phyloP scores from a whole-genome alignment of 176 grass and related monocot species.

The Triticum aestivum region DNA sequence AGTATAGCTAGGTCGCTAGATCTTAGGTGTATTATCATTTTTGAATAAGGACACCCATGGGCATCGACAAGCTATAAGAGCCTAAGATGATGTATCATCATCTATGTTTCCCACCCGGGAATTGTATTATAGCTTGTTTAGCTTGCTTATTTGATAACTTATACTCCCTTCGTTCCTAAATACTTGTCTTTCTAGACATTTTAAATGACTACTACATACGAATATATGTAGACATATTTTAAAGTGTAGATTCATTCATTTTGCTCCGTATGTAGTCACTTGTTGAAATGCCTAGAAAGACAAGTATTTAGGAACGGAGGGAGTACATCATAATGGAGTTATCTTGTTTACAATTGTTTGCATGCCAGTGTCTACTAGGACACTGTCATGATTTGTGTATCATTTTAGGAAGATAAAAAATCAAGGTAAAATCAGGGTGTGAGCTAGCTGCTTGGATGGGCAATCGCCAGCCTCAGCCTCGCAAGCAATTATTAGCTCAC shows the following conservation, averaged over 20 bases:
- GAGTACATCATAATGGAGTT: not conserved
- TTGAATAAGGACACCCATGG: no score
- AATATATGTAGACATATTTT: no score
- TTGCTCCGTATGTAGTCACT: no score
- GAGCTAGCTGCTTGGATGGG: not conserved
- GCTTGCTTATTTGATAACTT: not conserved
- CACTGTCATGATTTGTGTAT: not conserved
- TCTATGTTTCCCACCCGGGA: not conserved
- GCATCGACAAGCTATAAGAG: not conserved
- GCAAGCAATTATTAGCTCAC: not conserved
- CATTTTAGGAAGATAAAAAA: not conserved
- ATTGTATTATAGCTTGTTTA: slow-evolving; percentile 4
- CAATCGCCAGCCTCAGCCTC: not conserved
- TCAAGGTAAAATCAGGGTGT: not conserved
- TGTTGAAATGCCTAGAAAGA: no score
- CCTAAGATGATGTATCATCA: not conserved
- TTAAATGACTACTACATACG: no score
- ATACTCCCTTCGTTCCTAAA: no score
- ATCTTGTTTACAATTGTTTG: slow-evolving; percentile 17
- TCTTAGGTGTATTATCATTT: not conserved
- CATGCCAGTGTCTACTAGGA: not conserved
- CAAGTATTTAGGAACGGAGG: no score
- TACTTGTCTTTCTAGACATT: no score
- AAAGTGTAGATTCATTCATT: no score
- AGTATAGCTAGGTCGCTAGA: not conserved